Conservation (phyloP, 495 filamentous ascomycete genomes). For the Glarea lozoyensis region DNA sequence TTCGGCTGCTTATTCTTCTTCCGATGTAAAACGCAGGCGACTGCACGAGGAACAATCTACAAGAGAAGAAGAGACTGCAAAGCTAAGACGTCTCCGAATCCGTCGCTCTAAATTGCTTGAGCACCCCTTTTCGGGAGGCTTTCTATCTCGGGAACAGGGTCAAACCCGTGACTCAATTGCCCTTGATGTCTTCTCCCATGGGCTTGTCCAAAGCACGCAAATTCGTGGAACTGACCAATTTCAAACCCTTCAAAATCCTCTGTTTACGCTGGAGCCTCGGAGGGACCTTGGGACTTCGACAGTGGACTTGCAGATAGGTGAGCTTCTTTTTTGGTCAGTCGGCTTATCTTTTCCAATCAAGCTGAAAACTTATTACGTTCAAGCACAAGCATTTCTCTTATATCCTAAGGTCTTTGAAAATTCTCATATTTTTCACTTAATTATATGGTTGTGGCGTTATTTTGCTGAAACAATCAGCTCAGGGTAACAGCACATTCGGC, state of each 20-base stretch:
- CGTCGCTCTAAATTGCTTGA: slow-evolving; percentile 2
- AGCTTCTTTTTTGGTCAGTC: not conserved
- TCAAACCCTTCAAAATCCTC: not conserved
- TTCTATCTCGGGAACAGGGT: slow-evolving; percentile 11
- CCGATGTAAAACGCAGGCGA: slow-evolving; percentile 18
- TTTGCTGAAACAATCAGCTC: no score
- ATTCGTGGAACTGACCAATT: not conserved
- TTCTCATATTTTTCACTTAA: no score
- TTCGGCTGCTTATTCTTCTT: slow-evolving; percentile 13
- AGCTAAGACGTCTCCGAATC: slow-evolving; percentile 1
- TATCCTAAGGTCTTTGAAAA: no score
- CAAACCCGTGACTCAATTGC: not conserved
- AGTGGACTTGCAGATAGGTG: slow-evolving; percentile 1
- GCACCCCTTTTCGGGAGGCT: slow-evolving; percentile 11
- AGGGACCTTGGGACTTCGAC: slow-evolving; percentile 6
- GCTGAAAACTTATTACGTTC: no score
- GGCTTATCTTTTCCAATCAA: no score
- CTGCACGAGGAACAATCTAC: slow-evolving; percentile 9
- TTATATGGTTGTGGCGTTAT: no score
- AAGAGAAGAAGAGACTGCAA: no score
- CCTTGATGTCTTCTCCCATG: slow-evolving; percentile 5
- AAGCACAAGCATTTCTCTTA: no score
- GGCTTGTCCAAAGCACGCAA: no score
- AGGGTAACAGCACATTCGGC: no score
- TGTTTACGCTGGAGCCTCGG: slow-evolving; percentile 10